Conservation (phyloP, 2,329 filamentous ascomycete species). For the Colletotrichum sp. region DNA sequence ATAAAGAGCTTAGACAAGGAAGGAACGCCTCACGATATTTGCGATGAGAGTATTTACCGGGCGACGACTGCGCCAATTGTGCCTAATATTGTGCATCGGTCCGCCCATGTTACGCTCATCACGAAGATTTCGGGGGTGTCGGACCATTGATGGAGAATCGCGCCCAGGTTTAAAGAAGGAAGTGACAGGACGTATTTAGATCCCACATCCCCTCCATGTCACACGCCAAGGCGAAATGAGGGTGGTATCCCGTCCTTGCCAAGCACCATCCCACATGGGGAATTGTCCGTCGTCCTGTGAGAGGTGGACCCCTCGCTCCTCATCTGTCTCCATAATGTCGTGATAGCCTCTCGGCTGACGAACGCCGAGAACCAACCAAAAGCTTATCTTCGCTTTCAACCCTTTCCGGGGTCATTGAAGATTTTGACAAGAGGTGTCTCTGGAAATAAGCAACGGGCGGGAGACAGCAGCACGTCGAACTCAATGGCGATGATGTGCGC, state of each 20-base stretch:
- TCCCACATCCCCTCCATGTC: background rate
- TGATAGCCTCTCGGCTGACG: background rate
- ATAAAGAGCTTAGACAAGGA: background rate
- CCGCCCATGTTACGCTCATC: background rate
- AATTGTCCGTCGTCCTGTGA: background rate
- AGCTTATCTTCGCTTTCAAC: background rate
- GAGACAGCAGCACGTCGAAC: background rate
- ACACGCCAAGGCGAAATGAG: background rate
- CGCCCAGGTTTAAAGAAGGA: background rate
- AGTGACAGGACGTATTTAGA: rapidly evolving
- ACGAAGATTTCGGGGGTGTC: background rate
- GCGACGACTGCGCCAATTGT: background rate
- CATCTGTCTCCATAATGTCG: background rate
- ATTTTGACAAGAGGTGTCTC: background rate
- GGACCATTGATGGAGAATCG: background rate
- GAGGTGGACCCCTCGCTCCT: background rate
- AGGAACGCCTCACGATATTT: background rate
- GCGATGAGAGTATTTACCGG: background rate
- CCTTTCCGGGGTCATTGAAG: background rate
- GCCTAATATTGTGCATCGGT: background rate
- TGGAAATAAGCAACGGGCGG: background rate
- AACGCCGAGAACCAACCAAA: background rate
- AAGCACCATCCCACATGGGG: background rate
- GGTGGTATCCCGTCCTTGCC: background rate
- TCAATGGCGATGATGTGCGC: background rate